Percentiles rank a stretch among this genome's conserved stretches.
These are phyloP conservation scores for Solanum hybrid DNA, from an alignment of 305 asterid species.

Conservation along the genomic window DNA sequence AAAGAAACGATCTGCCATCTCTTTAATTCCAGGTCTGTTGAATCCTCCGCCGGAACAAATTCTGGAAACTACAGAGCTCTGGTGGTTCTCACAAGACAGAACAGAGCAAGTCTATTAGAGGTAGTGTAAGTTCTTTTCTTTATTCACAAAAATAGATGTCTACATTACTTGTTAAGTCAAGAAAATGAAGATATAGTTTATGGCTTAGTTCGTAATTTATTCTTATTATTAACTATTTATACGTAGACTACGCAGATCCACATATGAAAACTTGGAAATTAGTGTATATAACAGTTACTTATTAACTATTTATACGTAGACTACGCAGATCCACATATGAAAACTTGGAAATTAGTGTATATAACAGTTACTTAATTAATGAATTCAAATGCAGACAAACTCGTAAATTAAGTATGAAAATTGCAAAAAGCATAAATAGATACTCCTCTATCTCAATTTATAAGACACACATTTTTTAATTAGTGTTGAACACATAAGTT, in stretches of 20 bases:
- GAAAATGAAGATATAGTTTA: neutral
- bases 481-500: no score
- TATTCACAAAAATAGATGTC: neutral
- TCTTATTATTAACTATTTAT: no score
- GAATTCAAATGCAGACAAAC: no score
- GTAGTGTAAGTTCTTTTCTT: conserved; percentile 39
- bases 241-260: neutral
- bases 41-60: conserved; percentile 34
- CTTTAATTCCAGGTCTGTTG: conserved; percentile 24
- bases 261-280: neutral
- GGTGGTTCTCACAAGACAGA: conserved; percentile 41
- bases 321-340: no score
- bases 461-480: no score
- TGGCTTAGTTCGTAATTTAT: no score
- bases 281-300: neutral
- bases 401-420: no score
- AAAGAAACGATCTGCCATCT: conserved; percentile 71
- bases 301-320: no score
- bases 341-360: no score
- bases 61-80: conserved; percentile 35
- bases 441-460: no score
- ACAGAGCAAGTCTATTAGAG: conserved; percentile 55
- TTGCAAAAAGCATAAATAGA: no score
- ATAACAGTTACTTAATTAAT: no score
- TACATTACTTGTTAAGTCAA: neutral